Conservation (phyloP, 768 basidiomycete species). For the Amanita muscaria region DNA sequence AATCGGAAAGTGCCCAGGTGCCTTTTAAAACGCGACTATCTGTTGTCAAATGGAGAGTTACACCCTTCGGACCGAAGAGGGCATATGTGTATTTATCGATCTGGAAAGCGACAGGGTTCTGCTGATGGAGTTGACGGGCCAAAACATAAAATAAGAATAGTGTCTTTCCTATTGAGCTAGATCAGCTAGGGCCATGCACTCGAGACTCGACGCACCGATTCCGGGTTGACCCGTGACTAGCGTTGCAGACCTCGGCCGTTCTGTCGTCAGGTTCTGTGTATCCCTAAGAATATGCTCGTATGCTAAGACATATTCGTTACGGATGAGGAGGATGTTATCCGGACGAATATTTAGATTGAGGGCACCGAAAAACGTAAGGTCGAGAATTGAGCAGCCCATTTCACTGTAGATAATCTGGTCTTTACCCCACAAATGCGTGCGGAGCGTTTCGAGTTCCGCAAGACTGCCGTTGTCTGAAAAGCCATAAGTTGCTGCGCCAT, state of each 20-base stretch:
- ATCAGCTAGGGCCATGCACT: conserved; percentile 4
- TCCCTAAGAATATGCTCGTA: conserved; percentile 2
- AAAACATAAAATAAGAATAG: conserved; percentile 6
- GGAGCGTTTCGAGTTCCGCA: background rate
- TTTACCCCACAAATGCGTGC: conserved; percentile 9
- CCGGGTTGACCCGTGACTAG: conserved; percentile 9
- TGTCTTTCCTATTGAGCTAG: conserved; percentile 6
- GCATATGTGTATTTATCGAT: background rate
- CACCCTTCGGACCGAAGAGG: background rate
- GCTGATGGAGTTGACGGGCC: conserved; percentile 5
- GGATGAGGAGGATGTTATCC: conserved; percentile 7
- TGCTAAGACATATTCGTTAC: conserved; percentile 10
- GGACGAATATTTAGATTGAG: conserved; percentile 7
- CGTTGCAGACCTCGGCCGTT: background rate
- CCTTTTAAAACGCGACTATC: background rate
- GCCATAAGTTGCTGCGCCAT: too few species aligned
- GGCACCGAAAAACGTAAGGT: conserved; percentile 3
- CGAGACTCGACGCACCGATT: conserved; percentile 8
- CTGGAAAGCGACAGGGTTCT: conserved; percentile 7
- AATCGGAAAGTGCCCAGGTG: conserved; percentile 1
- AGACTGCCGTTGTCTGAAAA: too few species aligned
- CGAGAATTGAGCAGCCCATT: conserved; percentile 1
- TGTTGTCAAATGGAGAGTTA: background rate
- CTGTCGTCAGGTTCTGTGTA: background rate
- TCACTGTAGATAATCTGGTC: conserved; percentile 3